phyloP scores from a whole-genome alignment of 176 grass and related monocot species.

The Alopecurus myosuroides region DNA sequence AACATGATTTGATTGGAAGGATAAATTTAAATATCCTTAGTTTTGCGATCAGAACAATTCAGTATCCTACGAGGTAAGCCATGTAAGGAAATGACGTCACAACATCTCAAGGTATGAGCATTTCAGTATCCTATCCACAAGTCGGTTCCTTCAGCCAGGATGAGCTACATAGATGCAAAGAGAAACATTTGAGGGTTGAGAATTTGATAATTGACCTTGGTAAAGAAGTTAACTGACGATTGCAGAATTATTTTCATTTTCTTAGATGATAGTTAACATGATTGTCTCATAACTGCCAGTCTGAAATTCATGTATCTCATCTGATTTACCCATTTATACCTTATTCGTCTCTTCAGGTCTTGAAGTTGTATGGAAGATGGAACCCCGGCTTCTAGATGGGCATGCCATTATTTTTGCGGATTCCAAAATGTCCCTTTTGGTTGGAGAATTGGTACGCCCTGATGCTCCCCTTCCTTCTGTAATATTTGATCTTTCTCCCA shows the following conservation, averaged over 20 bases:
- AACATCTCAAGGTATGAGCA: too few species aligned
- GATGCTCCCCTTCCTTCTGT: not conserved
- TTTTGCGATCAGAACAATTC: too few species aligned
- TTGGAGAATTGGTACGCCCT: slow-evolving; percentile 67
- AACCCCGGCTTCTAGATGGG: slow-evolving; percentile 70
- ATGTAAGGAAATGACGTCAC: too few species aligned
- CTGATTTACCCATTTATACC: not conserved
- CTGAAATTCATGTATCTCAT: not conserved
- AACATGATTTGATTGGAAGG: too few species aligned
- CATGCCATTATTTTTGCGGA: slow-evolving; percentile 68
- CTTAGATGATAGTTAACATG: not conserved
- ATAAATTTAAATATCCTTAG: too few species aligned
- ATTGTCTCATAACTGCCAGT: not conserved
- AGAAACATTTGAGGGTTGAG: slow-evolving; percentile 44
- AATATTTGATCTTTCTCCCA: slow-evolving; percentile 16
- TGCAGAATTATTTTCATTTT: not conserved
- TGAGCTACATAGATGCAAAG: slow-evolving; percentile 35
- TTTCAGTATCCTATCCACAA: slow-evolving; percentile 31
- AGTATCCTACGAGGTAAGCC: too few species aligned
- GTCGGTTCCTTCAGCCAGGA: slow-evolving; percentile 21
- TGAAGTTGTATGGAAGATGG: slow-evolving; percentile 50
- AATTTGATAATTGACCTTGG: slow-evolving; percentile 55
- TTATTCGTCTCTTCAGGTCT: slow-evolving; percentile 36
- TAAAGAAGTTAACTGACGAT: slow-evolving; percentile 16
- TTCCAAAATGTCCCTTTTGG: slow-evolving; percentile 52